Evolutionary conservation across 257 asterid genomes (phyloP).

Genomic region (Solanum lycopersicoides): DNA sequence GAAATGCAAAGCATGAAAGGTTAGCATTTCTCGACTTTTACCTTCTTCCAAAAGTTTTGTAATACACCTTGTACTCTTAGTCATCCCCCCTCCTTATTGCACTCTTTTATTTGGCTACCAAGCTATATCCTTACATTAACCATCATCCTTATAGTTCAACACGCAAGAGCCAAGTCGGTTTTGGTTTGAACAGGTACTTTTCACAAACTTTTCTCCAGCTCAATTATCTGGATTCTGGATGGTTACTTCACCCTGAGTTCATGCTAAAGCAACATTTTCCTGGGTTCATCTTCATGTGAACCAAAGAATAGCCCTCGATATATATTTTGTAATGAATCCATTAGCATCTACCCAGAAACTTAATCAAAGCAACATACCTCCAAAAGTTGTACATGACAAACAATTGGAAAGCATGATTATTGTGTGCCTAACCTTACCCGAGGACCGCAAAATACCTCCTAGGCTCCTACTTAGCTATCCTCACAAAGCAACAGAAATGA

Average conservation of each 20-base stretch:
- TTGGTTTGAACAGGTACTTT: background rate
- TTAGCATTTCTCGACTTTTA: background rate
- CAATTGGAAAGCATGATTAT: background rate
- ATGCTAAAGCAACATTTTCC: background rate
- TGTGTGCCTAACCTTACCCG: background rate
- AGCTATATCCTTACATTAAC: background rate
- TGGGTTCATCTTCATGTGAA: background rate
- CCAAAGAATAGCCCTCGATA: background rate
- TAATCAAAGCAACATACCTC: background rate
- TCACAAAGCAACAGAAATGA: background rate
- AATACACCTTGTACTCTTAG: background rate
- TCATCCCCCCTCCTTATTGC: background rate
- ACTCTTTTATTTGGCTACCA: background rate
- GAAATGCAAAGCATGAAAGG: background rate
- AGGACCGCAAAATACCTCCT: background rate
- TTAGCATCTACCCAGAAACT: background rate
- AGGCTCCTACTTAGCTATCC: background rate
- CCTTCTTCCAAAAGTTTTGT: background rate
- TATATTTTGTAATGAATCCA: background rate
- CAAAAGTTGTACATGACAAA: background rate
- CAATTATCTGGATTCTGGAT: background rate
- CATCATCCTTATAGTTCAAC: background rate
- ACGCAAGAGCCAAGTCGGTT: background rate
- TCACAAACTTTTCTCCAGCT: background rate
- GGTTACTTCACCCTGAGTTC: background rate